These are phyloP conservation scores for Fusarium sp. DNA, from an alignment of 2,329 filamentous ascomycete species.

Conservation along the genomic window DNA sequence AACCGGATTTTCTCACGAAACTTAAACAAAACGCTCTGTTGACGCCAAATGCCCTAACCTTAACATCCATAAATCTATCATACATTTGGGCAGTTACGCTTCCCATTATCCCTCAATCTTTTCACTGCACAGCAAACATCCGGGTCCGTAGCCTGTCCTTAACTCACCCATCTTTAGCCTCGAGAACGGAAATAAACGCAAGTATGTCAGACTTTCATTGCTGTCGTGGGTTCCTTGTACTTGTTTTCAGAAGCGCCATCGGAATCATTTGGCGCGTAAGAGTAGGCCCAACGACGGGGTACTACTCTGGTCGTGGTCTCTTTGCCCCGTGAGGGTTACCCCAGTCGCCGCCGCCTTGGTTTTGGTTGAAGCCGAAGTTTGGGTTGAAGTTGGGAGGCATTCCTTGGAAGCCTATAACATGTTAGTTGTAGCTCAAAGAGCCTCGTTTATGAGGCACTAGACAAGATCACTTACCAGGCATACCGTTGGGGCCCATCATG, in stretches of 20 bases:
- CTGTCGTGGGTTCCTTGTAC: not conserved
- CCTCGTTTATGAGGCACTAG: not conserved
- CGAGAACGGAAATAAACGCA: not conserved
- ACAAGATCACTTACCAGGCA: constrained; percentile 49
- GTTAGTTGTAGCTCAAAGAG: constrained; percentile 34
- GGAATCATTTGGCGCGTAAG: not conserved
- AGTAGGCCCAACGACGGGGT: not conserved
- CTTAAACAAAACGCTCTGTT: constrained; percentile 37
- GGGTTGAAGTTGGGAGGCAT: constrained; percentile 79
- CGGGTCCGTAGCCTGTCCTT: constrained; percentile 3
- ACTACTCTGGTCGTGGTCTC: constrained; percentile 77
- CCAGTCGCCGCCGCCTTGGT: constrained; percentile 64
- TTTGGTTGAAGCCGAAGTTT: constrained; percentile 71
- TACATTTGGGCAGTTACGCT: constrained; percentile 32
- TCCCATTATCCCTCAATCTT: constrained; percentile 18
- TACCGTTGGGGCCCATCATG: constrained; percentile 62
- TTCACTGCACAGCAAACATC: not conserved
- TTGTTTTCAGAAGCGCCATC: not conserved
- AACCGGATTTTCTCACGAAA: no score
- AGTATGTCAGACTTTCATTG: not conserved
- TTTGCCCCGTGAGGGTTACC: constrained; percentile 88
- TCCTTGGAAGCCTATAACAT: constrained; percentile 69
- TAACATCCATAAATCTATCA: constrained; percentile 43
- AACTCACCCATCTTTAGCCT: constrained; percentile 1
- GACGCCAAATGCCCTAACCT: constrained; percentile 42